These are phyloP conservation scores for Pelargonium cotyledonis DNA, from an alignment of 441 rosid species.

Conservation along the genomic window DNA sequence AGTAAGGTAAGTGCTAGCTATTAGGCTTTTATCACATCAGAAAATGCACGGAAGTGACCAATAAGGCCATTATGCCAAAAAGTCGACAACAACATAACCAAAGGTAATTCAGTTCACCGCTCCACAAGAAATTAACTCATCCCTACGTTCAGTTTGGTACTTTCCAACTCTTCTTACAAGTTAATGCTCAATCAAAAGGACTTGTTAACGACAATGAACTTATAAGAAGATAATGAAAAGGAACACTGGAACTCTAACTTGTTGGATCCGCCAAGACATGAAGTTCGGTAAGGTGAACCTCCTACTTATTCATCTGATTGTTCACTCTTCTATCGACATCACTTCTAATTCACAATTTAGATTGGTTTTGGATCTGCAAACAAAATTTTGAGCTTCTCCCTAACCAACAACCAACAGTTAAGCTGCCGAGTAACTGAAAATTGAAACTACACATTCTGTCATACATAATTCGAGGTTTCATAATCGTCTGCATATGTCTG, in stretches of 20 bases:
- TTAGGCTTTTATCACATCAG: background rate
- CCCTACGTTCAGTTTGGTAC: background rate
- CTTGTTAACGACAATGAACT: background rate
- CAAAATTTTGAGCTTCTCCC: background rate
- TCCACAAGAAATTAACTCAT: background rate
- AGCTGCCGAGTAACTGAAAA: background rate
- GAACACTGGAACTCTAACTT: background rate
- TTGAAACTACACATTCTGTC: background rate
- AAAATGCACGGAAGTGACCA: background rate
- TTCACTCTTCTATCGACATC: background rate
- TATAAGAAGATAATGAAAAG: background rate
- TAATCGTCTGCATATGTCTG: background rate
- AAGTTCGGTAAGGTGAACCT: background rate
- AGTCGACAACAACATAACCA: background rate
- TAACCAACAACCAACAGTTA: background rate
- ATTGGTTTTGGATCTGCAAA: background rate
- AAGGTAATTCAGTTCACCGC: too few species aligned
- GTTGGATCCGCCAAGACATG: background rate
- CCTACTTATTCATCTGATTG: background rate
- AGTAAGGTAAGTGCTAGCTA: background rate
- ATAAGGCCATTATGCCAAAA: background rate
- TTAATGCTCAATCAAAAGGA: background rate
- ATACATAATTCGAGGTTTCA: background rate
- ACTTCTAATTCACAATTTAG: background rate
- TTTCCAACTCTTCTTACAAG: background rate